Conservation (phyloP, 345 rosid genomes). For the Erodium maritimum region DNA sequence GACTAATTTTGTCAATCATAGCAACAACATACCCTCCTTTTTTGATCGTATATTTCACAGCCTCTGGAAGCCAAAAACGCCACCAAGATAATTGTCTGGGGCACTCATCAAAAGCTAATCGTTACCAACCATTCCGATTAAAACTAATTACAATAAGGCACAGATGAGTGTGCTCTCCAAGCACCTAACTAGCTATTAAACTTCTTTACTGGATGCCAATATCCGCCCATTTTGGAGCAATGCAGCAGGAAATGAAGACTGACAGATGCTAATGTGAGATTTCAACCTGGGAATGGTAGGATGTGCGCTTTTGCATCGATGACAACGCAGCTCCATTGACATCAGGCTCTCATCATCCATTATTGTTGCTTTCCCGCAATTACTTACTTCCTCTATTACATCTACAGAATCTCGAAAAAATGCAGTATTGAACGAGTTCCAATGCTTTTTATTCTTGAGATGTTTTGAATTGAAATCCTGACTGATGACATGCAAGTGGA, state of each 20-base stretch:
- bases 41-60: no score
- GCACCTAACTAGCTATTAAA: background rate
- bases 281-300: conserved; percentile 83
- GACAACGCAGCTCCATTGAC: conserved; percentile 74
- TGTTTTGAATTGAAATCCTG: conserved; percentile 76
- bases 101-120: no score
- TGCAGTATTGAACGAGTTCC: conserved; percentile 75
- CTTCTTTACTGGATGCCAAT: conserved; percentile 1
- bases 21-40: no score
- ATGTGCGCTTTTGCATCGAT: conserved; percentile 74
- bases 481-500: conserved; percentile 88
- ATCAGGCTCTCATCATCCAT: conserved; percentile 30
- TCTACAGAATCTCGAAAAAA: conserved; percentile 79
- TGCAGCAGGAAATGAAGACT: conserved; percentile 36
- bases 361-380: conserved; percentile 40
- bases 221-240: conserved; percentile 38
- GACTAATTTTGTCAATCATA: no score
- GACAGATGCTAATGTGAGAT: conserved; percentile 49
- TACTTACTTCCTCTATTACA: conserved; percentile 57
- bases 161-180: background rate
- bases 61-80: no score
- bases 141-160: background rate
- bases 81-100: no score
- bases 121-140: no score
- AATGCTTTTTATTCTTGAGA: conserved; percentile 83